Evolutionary conservation across 2,329 filamentous ascomycete genomes (phyloP).

Genomic region (Cladosporium sphaerospermum): DNA sequence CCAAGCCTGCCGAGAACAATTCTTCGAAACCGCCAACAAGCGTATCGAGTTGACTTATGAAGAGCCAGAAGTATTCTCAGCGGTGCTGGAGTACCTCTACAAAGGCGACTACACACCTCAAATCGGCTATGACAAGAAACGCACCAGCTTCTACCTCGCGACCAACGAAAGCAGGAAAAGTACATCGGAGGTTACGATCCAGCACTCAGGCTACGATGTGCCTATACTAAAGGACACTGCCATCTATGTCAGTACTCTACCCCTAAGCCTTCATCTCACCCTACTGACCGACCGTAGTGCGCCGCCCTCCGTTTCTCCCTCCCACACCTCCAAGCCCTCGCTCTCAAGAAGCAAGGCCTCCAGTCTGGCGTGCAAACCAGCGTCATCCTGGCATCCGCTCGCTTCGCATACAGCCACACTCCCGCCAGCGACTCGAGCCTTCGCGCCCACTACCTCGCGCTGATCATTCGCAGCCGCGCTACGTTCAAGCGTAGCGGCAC

Average conservation of each 20-base stretch:
- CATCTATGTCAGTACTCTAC: constrained; percentile 56
- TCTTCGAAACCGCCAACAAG: constrained; percentile 55
- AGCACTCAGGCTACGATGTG: constrained; percentile 45
- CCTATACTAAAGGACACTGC: constrained; percentile 81
- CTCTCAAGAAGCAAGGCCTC: constrained; percentile 82
- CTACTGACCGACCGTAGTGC: constrained; percentile 43
- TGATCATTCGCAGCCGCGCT: constrained; percentile 80
- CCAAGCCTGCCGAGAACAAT: constrained; percentile 56
- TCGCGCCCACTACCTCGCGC: constrained; percentile 81
- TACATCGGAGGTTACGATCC: constrained; percentile 41
- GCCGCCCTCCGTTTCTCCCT: constrained; percentile 78
- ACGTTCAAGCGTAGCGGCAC: constrained; percentile 92
- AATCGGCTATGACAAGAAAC: constrained; percentile 73
- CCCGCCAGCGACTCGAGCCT: constrained; percentile 87
- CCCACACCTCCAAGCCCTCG: constrained; percentile 75
- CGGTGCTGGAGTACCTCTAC: constrained; percentile 84
- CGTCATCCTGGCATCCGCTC: constrained; percentile 80
- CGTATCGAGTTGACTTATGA: constrained; percentile 77
- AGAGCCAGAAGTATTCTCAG: constrained; percentile 85
- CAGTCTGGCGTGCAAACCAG: constrained; percentile 77
- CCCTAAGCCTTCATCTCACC: not conserved
- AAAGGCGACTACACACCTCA: constrained; percentile 90
- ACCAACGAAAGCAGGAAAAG: constrained; percentile 43
- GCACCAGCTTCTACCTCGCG: constrained; percentile 78
- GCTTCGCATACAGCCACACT: constrained; percentile 83